Percentiles rank a stretch among this genome's conserved stretches.
These are phyloP conservation scores for Naganishia antarctica DNA, from an alignment of 768 basidiomycete genomes.

Conservation along the genomic window DNA sequence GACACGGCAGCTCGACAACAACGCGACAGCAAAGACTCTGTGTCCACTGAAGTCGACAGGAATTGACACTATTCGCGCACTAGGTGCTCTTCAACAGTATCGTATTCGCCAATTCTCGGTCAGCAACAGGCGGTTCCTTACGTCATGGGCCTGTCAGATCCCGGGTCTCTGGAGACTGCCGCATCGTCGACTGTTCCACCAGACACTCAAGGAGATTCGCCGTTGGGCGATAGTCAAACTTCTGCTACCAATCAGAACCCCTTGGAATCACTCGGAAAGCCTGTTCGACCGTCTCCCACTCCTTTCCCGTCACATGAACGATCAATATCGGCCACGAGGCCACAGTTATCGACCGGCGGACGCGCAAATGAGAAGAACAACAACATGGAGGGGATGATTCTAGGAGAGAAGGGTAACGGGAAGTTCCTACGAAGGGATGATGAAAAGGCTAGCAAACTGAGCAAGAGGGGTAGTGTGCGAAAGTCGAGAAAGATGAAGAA, in stretches of 20 bases:
- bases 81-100: too few species aligned
- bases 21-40: too few species aligned
- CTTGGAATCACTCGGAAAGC: neutral
- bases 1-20: too few species aligned
- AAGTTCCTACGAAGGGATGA: conserved; percentile 3
- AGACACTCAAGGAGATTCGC: neutral
- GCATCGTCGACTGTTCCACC: conserved; percentile 8
- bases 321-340: neutral
- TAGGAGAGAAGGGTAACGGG: conserved; percentile 3
- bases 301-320: neutral
- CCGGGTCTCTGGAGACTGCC: neutral
- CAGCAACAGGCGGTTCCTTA: too few species aligned
- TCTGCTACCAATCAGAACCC: neutral
- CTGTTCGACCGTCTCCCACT: neutral
- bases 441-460: conserved; percentile 1
- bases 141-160: neutral
- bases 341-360: neutral
- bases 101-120: too few species aligned
- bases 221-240: neutral
- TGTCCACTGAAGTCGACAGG: too few species aligned
- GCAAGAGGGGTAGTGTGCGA: neutral
- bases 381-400: conserved; percentile 7
- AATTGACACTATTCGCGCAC: too few species aligned
- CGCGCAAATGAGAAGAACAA: neutral
- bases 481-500: conserved; percentile 18